phyloP scores from a whole-genome alignment of 202 grass and related monocot species.

The Carex sylvatica region DNA sequence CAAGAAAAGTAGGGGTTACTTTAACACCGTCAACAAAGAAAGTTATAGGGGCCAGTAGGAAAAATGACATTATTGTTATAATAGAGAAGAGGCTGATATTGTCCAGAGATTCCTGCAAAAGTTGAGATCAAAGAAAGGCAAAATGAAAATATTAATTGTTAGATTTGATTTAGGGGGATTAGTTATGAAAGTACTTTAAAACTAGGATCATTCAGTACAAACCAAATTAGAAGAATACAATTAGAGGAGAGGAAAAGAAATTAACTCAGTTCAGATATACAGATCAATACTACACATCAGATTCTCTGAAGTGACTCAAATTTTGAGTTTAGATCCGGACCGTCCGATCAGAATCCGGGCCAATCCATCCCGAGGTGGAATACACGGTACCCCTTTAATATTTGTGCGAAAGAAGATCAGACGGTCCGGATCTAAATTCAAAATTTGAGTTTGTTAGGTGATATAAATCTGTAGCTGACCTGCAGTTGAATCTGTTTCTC shows the following conservation, averaged over 20 bases:
- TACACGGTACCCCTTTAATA: too few species aligned
- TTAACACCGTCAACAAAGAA: constrained; percentile 83
- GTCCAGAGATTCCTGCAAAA: constrained; percentile 81
- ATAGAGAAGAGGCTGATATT: constrained; percentile 92
- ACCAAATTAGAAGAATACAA: background rate
- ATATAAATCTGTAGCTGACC: background rate
- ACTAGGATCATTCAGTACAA: background rate
- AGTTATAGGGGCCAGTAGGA: constrained; percentile 67
- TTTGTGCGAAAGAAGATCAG: too few species aligned
- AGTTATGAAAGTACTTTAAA: background rate
- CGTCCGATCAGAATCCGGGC: too few species aligned
- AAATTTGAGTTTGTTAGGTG: too few species aligned
- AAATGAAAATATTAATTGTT: constrained; percentile 10
- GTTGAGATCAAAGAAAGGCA: background rate
- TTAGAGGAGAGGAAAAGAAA: background rate
- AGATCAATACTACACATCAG: background rate
- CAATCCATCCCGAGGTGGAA: too few species aligned
- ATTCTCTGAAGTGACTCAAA: too few species aligned
- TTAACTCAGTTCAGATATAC: background rate
- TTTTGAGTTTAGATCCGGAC: too few species aligned
- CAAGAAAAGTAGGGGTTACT: constrained; percentile 68
- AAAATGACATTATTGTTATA: constrained; percentile 96
- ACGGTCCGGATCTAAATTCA: too few species aligned
- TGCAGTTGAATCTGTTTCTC: constrained; percentile 1
- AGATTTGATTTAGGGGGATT: constrained; percentile 23